phyloP scores from a whole-genome alignment of 495 filamentous ascomycete genomes.

The Tuber borchii region DNA sequence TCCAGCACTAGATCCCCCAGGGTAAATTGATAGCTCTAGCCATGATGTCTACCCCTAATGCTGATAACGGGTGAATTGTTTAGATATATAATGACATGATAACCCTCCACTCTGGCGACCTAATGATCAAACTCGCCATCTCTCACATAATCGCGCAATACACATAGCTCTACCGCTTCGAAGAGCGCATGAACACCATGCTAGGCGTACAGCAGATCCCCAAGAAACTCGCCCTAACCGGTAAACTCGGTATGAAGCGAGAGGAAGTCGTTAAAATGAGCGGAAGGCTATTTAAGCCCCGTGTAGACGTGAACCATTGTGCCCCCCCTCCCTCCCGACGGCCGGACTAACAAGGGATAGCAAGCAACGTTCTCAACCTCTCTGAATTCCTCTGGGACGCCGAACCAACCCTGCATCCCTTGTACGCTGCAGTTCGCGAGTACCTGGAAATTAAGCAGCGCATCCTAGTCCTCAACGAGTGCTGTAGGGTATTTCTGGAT shows the following conservation, averaged over 20 bases:
- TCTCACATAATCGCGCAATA: slow-evolving; percentile 95
- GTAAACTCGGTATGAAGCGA: slow-evolving; percentile 82
- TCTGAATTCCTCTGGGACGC: slow-evolving; percentile 99
- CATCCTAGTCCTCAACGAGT: slow-evolving; percentile 91
- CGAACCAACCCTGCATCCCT: slow-evolving; percentile 87
- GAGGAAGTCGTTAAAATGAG: slow-evolving; percentile 88
- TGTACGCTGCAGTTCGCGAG: slow-evolving; percentile 90
- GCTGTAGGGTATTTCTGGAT: slow-evolving; percentile 93
- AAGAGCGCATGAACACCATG: slow-evolving; percentile 97
- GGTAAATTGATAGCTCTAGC: slow-evolving; percentile 35
- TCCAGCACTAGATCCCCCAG: slow-evolving; percentile 73
- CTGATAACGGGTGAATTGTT: background rate
- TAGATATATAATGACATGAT: slow-evolving; percentile 97
- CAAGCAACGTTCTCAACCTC: slow-evolving; percentile 93
- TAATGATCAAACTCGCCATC: slow-evolving; percentile 98
- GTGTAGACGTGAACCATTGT: slow-evolving; percentile 98
- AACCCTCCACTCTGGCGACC: slow-evolving; percentile 84
- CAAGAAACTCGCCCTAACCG: slow-evolving; percentile 77
- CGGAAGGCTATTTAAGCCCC: slow-evolving; percentile 80
- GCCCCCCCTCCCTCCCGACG: slow-evolving; percentile 46
- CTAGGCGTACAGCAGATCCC: slow-evolving; percentile 84
- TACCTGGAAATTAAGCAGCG: slow-evolving; percentile 96
- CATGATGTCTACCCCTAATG: background rate
- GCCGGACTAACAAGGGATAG: slow-evolving; percentile 46
- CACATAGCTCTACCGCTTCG: slow-evolving; percentile 93